Conservation (phyloP, 805 yeast species). For the Candida palmyrensis region DNA sequence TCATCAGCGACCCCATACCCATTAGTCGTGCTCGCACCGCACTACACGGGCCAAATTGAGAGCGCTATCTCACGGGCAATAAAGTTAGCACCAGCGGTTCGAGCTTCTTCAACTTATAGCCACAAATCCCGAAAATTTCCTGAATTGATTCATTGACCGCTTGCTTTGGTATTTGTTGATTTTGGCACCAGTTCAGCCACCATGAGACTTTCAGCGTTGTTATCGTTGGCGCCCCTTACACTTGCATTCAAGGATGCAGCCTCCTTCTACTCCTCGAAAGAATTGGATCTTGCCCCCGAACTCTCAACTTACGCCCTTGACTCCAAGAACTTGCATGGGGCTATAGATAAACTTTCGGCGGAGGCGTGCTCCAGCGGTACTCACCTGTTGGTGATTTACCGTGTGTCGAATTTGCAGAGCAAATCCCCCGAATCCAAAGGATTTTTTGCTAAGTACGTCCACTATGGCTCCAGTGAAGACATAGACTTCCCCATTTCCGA, state of each 20-base stretch:
- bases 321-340: constrained; percentile 12
- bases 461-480: constrained; percentile 11
- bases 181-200: background rate
- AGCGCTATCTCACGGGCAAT: no score
- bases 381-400: constrained; percentile 18
- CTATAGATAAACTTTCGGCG: constrained; percentile 13
- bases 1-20: no score
- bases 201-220: constrained; percentile 4
- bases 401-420: constrained; percentile 16
- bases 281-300: constrained; percentile 4
- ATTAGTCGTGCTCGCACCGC: no score
- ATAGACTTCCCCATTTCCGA: constrained; percentile 14
- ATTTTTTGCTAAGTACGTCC: constrained; percentile 12
- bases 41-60: no score
- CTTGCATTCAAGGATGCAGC: constrained; percentile 21
- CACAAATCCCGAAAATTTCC: no score
- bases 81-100: no score
- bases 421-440: background rate
- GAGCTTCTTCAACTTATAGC: no score
- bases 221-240: constrained; percentile 10
- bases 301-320: constrained; percentile 18
- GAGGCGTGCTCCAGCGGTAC: constrained; percentile 13
- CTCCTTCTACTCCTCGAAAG: constrained; percentile 12
- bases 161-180: no score
- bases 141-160: no score